A percentile compares a stretch with the other conserved stretches of the same genome.
Evolutionary conservation across 116 monocot genomes (phyloP).

Genomic region (Iris pallida): DNA sequence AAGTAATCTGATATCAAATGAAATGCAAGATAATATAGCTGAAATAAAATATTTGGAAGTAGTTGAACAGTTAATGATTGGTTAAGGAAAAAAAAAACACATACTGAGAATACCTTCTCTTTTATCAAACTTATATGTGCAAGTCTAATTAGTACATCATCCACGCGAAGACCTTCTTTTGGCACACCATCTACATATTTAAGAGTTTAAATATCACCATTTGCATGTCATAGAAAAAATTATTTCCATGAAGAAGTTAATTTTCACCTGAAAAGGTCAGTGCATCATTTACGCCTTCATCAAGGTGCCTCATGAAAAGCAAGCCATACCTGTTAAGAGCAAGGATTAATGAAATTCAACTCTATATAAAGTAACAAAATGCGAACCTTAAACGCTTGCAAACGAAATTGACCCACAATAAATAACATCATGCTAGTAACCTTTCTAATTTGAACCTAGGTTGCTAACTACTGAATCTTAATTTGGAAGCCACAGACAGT

Average conservation of each 20-base stretch:
- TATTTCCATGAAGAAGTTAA: too few species aligned
- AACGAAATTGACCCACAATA: background rate
- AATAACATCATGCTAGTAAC: too few species aligned
- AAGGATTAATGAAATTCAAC: background rate
- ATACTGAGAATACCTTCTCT: constrained; percentile 66
- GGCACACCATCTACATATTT: constrained; percentile 85
- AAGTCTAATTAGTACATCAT: constrained; percentile 77
- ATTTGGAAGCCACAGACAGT: too few species aligned
- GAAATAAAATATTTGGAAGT: too few species aligned
- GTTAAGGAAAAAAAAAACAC: too few species aligned
- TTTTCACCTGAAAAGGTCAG: constrained; percentile 63
- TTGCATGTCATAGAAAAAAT: too few species aligned
- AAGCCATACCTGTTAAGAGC: constrained; percentile 65
- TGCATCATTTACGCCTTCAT: constrained; percentile 56
- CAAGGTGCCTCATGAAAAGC: constrained; percentile 78
- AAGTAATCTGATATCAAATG: too few species aligned
- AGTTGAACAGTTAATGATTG: too few species aligned
- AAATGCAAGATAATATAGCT: too few species aligned
- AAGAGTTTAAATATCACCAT: constrained; percentile 1
- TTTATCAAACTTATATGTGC: constrained; percentile 68
- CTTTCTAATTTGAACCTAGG: too few species aligned
- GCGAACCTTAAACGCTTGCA: background rate
- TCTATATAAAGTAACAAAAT: background rate
- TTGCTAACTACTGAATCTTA: too few species aligned
- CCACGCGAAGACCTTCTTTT: constrained; percentile 75